Evolutionary conservation across 345 rosid species (phyloP), one percentile per base, ranked within the genome.

Genomic region (Linum tenue): DNA sequence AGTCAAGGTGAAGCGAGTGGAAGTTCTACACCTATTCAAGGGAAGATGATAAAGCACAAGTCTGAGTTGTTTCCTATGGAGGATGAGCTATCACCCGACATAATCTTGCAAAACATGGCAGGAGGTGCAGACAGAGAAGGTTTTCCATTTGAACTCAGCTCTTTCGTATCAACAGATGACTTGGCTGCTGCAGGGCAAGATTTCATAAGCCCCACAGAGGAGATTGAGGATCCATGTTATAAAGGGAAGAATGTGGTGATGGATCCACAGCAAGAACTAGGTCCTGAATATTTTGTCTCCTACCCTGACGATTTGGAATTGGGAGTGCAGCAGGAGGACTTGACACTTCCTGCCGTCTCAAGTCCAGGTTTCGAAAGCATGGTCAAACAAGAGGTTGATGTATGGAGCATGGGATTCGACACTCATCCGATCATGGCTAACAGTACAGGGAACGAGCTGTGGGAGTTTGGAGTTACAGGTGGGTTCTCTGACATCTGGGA

Each of bases 401-500:
- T 74, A 56, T 83, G 96, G 96, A 82, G 73, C 72, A 71, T 84
- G 80, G 86, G 78, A 59, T 84, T 87, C 31, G 87, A 84, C 43
- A 60, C 70, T 60, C 58, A 73, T 64, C 76, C 79, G 31, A 84
- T 78, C 38, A 55, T 73, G 81, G 73, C 82, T 22, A 22, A 22
- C 64, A 77, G 78, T 81, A 73, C 85, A 73, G 70, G 77, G 63
- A 60, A 75, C 70, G 88, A 76, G 63, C 70, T 75, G 41, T 84
- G 91, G 92, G 76, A 22, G 92, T 79, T 63, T 73, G 78, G 68
- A 88, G 81, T 60, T 67, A 69, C 67, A 79, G 72, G 11, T 48
- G 53, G 53, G 53, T 78, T 87, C 66, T 82, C 92, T 51, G 95
- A 89, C 81, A 66, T 83, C 10, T 85, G 96, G 98, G 86, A 85